Evolutionary conservation across 208 protist species (phyloP).

Genomic region (Leishmania amazonensis): DNA sequence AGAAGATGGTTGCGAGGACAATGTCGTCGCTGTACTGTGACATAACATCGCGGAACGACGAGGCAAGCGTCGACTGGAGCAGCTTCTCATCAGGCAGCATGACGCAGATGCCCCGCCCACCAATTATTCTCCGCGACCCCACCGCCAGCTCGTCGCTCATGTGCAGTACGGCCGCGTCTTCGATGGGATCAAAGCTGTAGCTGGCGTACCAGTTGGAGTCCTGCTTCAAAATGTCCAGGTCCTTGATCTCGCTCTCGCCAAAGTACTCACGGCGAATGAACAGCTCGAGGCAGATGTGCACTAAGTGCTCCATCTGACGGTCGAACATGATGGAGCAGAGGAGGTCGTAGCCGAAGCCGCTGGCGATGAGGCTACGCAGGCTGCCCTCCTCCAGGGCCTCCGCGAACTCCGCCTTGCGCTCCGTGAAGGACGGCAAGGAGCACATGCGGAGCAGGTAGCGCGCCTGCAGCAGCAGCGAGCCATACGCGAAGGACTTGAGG

Average conservation of each 20-base stretch:
- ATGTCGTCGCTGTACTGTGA: conserved; percentile 29
- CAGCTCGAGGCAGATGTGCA: conserved; percentile 71
- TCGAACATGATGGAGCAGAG: conserved; percentile 85
- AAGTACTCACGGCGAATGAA: conserved; percentile 86
- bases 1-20: conserved; percentile 62
- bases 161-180: conserved; percentile 35
- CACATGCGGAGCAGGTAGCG: conserved; percentile 76
- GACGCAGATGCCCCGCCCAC: conserved; percentile 48
- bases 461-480: conserved; percentile 66
- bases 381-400: conserved; percentile 60
- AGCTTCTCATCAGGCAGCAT: conserved; percentile 66
- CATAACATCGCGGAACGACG: conserved; percentile 44
- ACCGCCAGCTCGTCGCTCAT: conserved; percentile 15
- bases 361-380: conserved; percentile 47
- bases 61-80: conserved; percentile 35
- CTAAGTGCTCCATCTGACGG: conserved; percentile 64
- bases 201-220: conserved; percentile 58
- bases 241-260: conserved; percentile 54
- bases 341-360: conserved; percentile 73
- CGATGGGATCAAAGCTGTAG: conserved; percentile 65
- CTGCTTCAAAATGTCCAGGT: conserved; percentile 66
- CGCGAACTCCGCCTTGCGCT: conserved; percentile 72
- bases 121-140: conserved; percentile 7
- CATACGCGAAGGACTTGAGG: conserved; percentile 56
- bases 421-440: conserved; percentile 67